Base-by-base conservation (phyloP, 176 grass and related monocot species). In the Aegilops sharonensis region DNA sequence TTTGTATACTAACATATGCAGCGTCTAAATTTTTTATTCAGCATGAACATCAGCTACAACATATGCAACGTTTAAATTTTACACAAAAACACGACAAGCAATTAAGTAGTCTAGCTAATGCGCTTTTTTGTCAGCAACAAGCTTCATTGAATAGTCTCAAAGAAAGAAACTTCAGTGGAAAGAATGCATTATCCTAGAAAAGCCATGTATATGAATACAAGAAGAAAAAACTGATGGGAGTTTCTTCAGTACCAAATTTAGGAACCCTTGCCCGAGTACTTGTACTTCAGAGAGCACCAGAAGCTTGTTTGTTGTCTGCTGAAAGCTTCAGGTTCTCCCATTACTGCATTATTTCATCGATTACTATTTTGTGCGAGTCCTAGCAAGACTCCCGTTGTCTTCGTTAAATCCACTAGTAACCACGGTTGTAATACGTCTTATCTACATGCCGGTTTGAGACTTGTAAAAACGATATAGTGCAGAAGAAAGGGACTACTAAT, bases 371-470 rank as follows among this genome's bases (percentile, higher is more conserved):
- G 10, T n/a, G 13, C 27, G 57, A 64, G 39, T 75, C 85, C 50
- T 40, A 65, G 11, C 29, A 84, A 74, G 37, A 18, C n/a, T 81
- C 57, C 17, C 14, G 4, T 37, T 11, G 11, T 64, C 18, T 64
- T 69, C 9, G 84, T 86, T 78, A 83, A 72, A 78, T 47, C 50
- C 9, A 32, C 42, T 48, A 42, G 72, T 74, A 74, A 27, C 20
- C 82, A 47, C 64, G 21, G 21, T 75, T 75, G 72, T 13, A 52
- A 52, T 20, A 52, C 14, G 30, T 76, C 24, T 75, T 76, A 25
- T 54, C 73, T 52, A 8, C 73, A 18, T 76, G 73, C 25, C 31
- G 24, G 43, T 76, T 18, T 76, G 45, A 31, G 25, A 54, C 15
- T 76, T 76, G 73, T 32, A 76, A 32, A 73, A 48, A 75, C 2